Evolutionary conservation across 176 grass and related monocot genomes (phyloP), one percentile per base, ranked within the genome.

Genomic region (Eleusine indica): DNA sequence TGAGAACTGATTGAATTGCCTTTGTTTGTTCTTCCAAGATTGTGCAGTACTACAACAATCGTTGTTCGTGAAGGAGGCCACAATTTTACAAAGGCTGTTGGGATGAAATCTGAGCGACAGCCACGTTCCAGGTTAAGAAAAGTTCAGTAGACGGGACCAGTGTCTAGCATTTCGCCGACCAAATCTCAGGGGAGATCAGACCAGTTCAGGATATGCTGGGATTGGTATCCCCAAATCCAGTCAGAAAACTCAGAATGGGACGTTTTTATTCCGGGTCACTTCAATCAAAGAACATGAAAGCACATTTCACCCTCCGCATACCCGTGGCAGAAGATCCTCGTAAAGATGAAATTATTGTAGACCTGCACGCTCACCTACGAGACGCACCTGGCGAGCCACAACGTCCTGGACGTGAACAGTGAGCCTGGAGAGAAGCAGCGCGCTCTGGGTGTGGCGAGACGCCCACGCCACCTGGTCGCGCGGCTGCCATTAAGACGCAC

Each of bases 121-220:
- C 14, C 15, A 25, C 46, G 10, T 21, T 79, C 5, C 58, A 17
- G 74, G 47, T 83, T 9, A 35, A 78, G 7, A n/a, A 58, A 83
- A 22, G 14, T 16, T 37, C 2, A 5, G 18, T 6, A n/a, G 56
- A 61, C 12, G 39, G 58, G 71, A 41, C 15, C 61, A 9, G 44
- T 72, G 74, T 46, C 42, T 25, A 46, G 67, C 25, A 22, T 5
- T 72, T 64, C 54, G 22, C 58, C 58, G 68, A 84, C 69, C 86
- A 79, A 84, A 66, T 66, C 61, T 48, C 2, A 16, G 2, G 8
- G 74, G 14, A 72, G 35, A 88, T 80, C 62, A 41, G 39, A 9
- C 61, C 70, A 17, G 61, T 29, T 38, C 18, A 67, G 56, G 56
- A 78, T 73, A 44, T 19, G 67, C 38, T 78, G 67, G 37, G 66